These are phyloP conservation scores for Parachaetomium inaequale DNA, from an alignment of 495 filamentous ascomycete genomes.

Conservation along the genomic window DNA sequence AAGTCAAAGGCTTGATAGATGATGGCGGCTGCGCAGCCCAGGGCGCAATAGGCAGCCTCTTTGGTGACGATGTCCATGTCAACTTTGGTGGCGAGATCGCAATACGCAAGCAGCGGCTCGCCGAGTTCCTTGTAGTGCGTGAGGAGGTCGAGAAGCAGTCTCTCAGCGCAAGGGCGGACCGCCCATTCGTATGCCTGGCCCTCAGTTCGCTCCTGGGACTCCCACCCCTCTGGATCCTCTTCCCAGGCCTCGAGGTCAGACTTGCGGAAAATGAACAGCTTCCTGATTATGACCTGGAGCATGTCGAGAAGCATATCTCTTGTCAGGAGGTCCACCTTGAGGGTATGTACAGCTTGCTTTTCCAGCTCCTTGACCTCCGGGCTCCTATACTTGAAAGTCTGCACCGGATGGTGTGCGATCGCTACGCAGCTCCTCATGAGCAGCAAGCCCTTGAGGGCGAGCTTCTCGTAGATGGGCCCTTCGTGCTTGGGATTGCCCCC, in stretches of 20 bases:
- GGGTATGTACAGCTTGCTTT: constrained; percentile 55
- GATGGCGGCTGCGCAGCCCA: constrained; percentile 80
- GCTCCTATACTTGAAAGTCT: constrained; percentile 77
- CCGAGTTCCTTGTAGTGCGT: constrained; percentile 78
- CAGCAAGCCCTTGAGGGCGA: constrained; percentile 75
- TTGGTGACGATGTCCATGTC: constrained; percentile 71
- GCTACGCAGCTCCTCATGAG: constrained; percentile 78
- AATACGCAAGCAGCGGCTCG: constrained; percentile 72
- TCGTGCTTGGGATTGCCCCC: constrained; percentile 53
- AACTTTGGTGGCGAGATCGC: constrained; percentile 65
- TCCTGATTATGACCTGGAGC: constrained; percentile 77
- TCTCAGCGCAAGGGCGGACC: constrained; percentile 85
- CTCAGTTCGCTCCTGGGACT: constrained; percentile 72
- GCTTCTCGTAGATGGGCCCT: constrained; percentile 63
- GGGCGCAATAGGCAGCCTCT: constrained; percentile 88
- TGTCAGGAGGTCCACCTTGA: constrained; percentile 71
- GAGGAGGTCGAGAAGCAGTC: constrained; percentile 86
- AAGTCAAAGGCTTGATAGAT: constrained; percentile 70
- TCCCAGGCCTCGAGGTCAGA: constrained; percentile 86
- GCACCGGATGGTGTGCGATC: constrained; percentile 73
- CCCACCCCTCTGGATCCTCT: constrained; percentile 91
- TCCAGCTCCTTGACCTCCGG: constrained; percentile 67
- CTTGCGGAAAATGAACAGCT: constrained; percentile 83
- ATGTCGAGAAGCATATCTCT: constrained; percentile 69
- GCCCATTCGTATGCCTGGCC: constrained; percentile 83